Evolutionary conservation across 441 rosid species (phyloP).

Genomic region (Adansonia gregorii): DNA sequence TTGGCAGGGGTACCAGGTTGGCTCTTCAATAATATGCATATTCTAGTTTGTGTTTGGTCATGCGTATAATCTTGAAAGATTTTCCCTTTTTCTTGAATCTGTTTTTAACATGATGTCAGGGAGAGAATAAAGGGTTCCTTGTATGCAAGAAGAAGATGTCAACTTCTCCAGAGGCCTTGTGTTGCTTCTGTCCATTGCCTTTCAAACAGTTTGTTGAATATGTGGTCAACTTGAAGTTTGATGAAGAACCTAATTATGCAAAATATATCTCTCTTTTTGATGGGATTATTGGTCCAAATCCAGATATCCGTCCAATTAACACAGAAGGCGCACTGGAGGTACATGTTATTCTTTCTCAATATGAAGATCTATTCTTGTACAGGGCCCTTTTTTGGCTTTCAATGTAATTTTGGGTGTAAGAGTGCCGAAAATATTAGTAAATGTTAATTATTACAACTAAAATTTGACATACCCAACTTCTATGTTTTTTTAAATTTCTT

Average conservation of each 20-base stretch:
- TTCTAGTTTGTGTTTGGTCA: background rate
- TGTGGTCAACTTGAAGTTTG: slow-evolving; percentile 65
- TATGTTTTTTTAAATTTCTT: background rate
- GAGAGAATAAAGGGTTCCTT: slow-evolving; percentile 67
- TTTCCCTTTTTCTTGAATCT: too few species aligned
- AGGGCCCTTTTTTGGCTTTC: background rate
- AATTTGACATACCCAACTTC: background rate
- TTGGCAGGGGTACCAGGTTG: slow-evolving; percentile 73
- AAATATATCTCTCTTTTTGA: slow-evolving; percentile 65
- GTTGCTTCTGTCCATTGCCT: slow-evolving; percentile 60
- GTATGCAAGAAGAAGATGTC: slow-evolving; percentile 80
- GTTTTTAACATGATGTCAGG: slow-evolving; percentile 36
- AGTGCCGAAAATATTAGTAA: background rate
- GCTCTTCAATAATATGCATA: slow-evolving; percentile 15
- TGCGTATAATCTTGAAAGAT: too few species aligned
- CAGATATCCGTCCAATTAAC: slow-evolving; percentile 51
- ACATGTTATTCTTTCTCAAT: slow-evolving; percentile 16
- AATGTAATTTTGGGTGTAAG: background rate
- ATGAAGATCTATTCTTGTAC: background rate
- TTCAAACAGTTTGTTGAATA: slow-evolving; percentile 59
- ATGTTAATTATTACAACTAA: background rate
- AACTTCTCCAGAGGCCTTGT: slow-evolving; percentile 58
- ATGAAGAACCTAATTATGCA: slow-evolving; percentile 66
- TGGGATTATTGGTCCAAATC: slow-evolving; percentile 54
- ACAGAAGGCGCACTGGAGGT: slow-evolving; percentile 75